Base-by-base conservation (phyloP, 225 moss, liverwort and hornwort genomes). In the Thuidium tamariscinum region DNA sequence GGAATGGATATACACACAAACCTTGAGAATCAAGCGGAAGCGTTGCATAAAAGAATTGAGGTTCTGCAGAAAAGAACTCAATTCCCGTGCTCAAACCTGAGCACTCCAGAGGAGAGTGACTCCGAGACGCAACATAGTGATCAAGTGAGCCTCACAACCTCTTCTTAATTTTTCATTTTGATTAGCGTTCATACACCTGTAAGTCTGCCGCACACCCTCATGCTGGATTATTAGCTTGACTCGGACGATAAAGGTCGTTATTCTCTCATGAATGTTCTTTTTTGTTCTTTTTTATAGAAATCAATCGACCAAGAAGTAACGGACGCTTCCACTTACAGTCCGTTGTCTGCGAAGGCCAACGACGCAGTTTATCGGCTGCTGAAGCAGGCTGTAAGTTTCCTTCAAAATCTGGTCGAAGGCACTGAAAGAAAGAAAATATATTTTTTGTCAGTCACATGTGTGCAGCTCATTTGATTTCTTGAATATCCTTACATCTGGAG, bases 11-110 rank as follows among this genome's bases (percentile, higher is more conserved):
- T 57, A 80, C 89, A 89, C 10, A 75, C 54, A 25, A 90, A 86
- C 80, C 92, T 96, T 34, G 93, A 92, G 89, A 92, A 82, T 62
- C 95, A 95, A 74, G 94, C 95, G 12, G 83, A 93, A 85, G 93
- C 89, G 3, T 85, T 96, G 81, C 93, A 94, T 84, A 84, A 76
- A 66, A 93, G 97, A 83, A 95, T 94, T 87, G 93, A 93, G 83
- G 91, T 90, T 85, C 86, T 97, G 76, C 95, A 95, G 77, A 89
- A 86, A 59, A 89, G 71, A 83, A 85, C 90, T 71, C 84, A 90
- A 30, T 61, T 89, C 25, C 85, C 78, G 7, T 74, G 77, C 85
- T 88, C 87, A 25, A 89, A 85, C 49, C 79, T 79, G 60, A 92
- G 91, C 64, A 87, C 85, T 77, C 90, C 85, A 49, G 89, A 86